Evolutionary conservation across 768 basidiomycete genomes (phyloP), one percentile per base, ranked within the genome.

Genomic region (Pisolithus albus): DNA sequence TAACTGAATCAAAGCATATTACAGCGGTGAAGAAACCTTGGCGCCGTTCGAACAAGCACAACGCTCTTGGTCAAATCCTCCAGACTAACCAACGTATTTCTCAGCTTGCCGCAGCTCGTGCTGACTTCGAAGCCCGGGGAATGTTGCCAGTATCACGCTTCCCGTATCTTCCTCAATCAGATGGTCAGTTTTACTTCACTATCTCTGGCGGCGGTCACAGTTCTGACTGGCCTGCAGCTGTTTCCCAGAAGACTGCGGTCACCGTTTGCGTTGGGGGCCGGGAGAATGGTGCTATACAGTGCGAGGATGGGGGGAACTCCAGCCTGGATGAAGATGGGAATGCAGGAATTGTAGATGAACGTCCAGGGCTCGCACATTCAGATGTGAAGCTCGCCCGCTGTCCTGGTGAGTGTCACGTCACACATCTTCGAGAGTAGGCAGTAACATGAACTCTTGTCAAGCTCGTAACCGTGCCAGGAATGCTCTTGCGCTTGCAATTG

Each of bases 81-180:
- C 21, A 19, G 18, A 41, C 18, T 4, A 41, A 41, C 18, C 40
- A 41, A 19, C 11, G 21, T 11, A 10, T 19, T 41, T 18, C 18
- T 19, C 46, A 67, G 68, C 54, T 2, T 26, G 26, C 4, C 1
- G 26, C 26, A 26, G 26, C 26, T 26, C 26, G 6, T 26, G 26
- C 7, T 4, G 46, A 64, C 40, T 62, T 70, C 26, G 36, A 46
- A 18, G 23, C 45, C 2, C 41, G 41, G 4, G 59, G 61, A 4
- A 63, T 69, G 59, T 55, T 69, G 30, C 4, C 30, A 32, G 6
- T 11, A 9, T 32, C 30, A 32, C 4, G 10, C 10, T 9, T 9
- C 2, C 1, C 30, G 2, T 32, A 32, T 4, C 30, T 9, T 32
- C 30, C 30, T 32, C 30, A 7, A 32, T 11, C 10, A 11, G 8